A percentile compares a stretch with the other conserved stretches of the same genome.
phyloP scores from a whole-genome alignment of 2,329 filamentous ascomycete species.

The Magnaporthiopsis incrustans region DNA sequence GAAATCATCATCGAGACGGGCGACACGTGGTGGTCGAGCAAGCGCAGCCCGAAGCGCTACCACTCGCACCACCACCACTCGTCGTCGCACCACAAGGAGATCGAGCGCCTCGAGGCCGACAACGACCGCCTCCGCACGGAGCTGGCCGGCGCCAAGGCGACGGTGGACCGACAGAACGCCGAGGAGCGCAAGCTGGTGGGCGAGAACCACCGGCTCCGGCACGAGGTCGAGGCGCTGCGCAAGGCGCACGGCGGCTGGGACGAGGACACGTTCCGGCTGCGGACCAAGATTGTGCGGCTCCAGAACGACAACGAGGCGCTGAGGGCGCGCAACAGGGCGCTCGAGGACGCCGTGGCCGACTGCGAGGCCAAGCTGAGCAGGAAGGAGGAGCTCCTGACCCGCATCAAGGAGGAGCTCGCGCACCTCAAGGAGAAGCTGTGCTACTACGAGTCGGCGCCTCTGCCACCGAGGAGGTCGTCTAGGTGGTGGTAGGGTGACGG shows the following conservation, averaged over 20 bases:
- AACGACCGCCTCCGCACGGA: not conserved
- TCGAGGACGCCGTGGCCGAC: not conserved
- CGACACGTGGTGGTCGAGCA: not conserved
- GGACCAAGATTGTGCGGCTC: not conserved
- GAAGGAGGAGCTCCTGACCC: not conserved
- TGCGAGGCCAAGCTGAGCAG: not conserved
- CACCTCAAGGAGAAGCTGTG: slow-evolving; percentile 4
- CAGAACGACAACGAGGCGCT: slow-evolving; percentile 4
- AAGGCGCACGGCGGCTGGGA: slow-evolving; percentile 7
- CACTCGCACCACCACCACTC: not conserved
- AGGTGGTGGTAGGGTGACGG: not conserved
- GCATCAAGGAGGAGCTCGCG: slow-evolving; percentile 3
- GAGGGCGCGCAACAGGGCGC: not conserved
- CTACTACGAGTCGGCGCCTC: slow-evolving; percentile 5
- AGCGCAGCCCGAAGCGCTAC: not conserved
- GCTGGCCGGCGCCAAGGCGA: not conserved
- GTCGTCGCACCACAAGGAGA: not conserved
- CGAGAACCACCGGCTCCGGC: slow-evolving; percentile 1
- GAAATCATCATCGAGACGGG: slow-evolving; percentile 5
- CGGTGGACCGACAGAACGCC: not conserved
- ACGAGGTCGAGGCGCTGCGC: slow-evolving; percentile 4
- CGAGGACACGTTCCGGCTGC: not conserved
- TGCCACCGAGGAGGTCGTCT: not conserved
- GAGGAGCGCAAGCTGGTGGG: not conserved
- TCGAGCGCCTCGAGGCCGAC: not conserved